Evolutionary conservation across 495 filamentous ascomycete species (phyloP), one percentile per base, ranked within the genome.

Genomic region (Neurospora sp.): DNA sequence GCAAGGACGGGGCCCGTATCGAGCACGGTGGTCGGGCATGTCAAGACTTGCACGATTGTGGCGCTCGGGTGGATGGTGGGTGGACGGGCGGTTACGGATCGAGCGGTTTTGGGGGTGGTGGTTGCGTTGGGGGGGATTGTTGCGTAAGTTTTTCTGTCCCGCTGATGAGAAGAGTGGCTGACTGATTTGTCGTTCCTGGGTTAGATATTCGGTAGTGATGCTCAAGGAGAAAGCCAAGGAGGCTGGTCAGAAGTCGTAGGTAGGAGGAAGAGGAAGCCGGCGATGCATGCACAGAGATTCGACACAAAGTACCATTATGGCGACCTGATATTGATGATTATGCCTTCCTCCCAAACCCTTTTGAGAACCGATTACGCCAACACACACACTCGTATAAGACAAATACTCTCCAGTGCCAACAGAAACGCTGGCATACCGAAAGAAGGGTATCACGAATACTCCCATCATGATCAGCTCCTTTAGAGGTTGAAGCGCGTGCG

Each of bases 401-500:
- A 66, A 66, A 66, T 35, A 66, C 27, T 35, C 27, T 66, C 54
- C 27, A 66, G 54, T 18, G 14, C 27, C 54, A 66, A 66, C 14
- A 16, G 3, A 66, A 12, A 37, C 27, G 7, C 4, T 37, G 54
- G 27, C 27, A 66, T 35, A 35, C 27, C 14, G 7, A 66, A 66
- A 66, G 11, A 62, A 27, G 71, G 74, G 74, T 71, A 75, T 75
- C 72, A 73, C 44, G 20, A 69, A 41, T 44, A 71, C 35, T 35
- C 41, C 7, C 16, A 41, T 71, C 39, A 59, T 71, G 37, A 23
- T 72, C 40, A 16, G 5, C 31, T 20, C 44, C 16, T 27, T 79
- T 85, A 98, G 72, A 98, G 86, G 80, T 95, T 93, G 81, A 98
- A 99, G 83, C 91, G 91, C 73, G 94, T 99, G 78, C 96, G 86